Evolutionary conservation across 2,329 filamentous ascomycete species (phyloP).

Genomic region (Apiospora pterosperma): DNA sequence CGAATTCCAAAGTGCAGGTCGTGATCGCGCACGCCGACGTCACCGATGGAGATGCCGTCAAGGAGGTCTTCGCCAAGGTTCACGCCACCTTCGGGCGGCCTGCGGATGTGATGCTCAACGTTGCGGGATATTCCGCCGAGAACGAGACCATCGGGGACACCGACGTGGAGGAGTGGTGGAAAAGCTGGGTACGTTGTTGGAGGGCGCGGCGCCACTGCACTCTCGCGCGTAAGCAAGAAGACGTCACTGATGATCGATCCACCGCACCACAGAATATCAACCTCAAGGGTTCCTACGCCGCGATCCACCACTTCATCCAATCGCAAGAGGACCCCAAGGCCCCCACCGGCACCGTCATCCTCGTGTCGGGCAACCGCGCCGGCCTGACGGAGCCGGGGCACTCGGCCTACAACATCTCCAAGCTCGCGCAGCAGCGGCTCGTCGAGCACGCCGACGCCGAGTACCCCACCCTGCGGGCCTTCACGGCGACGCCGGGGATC

Average conservation of each 20-base stretch:
- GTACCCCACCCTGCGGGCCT: conserved; percentile 22
- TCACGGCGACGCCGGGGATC: conserved; percentile 14
- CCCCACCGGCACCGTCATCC: neutral
- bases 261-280: conserved; percentile 18
- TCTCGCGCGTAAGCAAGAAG: too few species aligned
- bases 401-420: neutral
- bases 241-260: conserved; percentile 5
- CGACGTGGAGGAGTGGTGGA: neutral
- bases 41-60: neutral
- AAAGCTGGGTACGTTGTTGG: neutral
- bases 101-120: neutral
- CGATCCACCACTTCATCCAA: conserved; percentile 19
- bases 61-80: neutral
- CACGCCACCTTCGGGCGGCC: neutral
- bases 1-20: neutral
- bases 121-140: neutral
- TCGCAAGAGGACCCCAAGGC: neutral
- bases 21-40: neutral
- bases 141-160: neutral
- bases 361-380: neutral
- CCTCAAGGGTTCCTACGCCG: conserved; percentile 20
- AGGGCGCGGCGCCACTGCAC: neutral
- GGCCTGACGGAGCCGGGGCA: neutral
- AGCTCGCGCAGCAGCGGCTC: neutral
- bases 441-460: neutral